phyloP scores from a whole-genome alignment of 495 filamentous ascomycete species.

The Evansstolkia leycettana region DNA sequence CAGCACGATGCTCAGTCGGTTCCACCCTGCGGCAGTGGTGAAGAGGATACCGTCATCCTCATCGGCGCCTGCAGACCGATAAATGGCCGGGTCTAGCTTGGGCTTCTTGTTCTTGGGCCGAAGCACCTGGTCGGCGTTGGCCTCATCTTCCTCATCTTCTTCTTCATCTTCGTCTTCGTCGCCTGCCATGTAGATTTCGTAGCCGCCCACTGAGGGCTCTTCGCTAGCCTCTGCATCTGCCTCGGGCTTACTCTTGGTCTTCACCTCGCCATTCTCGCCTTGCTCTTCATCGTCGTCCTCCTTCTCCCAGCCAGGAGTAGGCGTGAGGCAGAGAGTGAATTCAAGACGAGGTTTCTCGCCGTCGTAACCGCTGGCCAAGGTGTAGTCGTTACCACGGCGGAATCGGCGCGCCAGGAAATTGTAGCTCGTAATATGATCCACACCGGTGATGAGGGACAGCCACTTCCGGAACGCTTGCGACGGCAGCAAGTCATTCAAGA shows the following conservation, averaged over 20 bases:
- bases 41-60: slow-evolving; percentile 90
- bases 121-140: slow-evolving; percentile 18
- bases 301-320: slow-evolving; percentile 70
- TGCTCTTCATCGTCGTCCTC: slow-evolving; percentile 43
- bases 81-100: slow-evolving; percentile 66
- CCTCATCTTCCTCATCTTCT: slow-evolving; percentile 12
- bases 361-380: slow-evolving; percentile 74
- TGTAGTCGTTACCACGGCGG: slow-evolving; percentile 79
- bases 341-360: slow-evolving; percentile 72
- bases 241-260: slow-evolving; percentile 4
- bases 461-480: slow-evolving; percentile 84
- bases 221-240: slow-evolving; percentile 14
- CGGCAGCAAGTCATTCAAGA: slow-evolving; percentile 68
- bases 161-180: slow-evolving; percentile 58
- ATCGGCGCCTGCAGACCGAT: slow-evolving; percentile 56
- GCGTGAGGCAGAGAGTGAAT: slow-evolving; percentile 72
- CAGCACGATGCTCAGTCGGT: slow-evolving; percentile 76
- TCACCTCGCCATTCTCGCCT: slow-evolving; percentile 15
- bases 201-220: slow-evolving; percentile 59
- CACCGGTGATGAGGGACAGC: slow-evolving; percentile 68
- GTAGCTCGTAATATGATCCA: slow-evolving; percentile 46
- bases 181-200: slow-evolving; percentile 85
- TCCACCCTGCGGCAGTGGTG: slow-evolving; percentile 79
- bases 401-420: slow-evolving; percentile 73
- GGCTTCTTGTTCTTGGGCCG: slow-evolving; percentile 13